Evolutionary conservation across 1,284 basidiomycete genomes (phyloP), one percentile per base, ranked within the genome.

Genomic region (Puccinia polysora): DNA sequence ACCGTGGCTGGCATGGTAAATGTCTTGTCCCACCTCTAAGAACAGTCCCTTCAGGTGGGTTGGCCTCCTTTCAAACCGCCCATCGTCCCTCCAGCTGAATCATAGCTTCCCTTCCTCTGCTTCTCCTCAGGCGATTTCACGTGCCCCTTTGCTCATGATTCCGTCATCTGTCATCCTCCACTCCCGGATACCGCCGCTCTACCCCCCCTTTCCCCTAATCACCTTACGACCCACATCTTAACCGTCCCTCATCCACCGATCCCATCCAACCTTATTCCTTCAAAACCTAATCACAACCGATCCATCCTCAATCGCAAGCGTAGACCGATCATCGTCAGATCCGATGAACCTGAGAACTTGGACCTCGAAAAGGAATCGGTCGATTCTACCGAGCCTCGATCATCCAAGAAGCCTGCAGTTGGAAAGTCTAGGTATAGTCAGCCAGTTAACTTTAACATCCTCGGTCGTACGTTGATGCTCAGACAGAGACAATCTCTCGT

Each of bases 1-100:
- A 70, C 52, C 56, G 67, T 18, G 67, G 67, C 34, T 70, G 67
- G 67, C 67, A 70, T 28, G 67, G 67, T 0, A 45, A 12, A 38
- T 70, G 67, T 62, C 58, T 70, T 1, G 36, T 60, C 50, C 67
- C 67, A 30, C 67, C 67, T 30, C 36, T 70, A 8, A 70, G 38
- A n/a, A 60, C 43, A 15, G 56, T 70, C 1, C 67, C 67, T 25
- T 58, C 52, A 18, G 65, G 65, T 68, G 20, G 32, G 65, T 68
- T 36, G 3, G 3, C n/a, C n/a, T n/a, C n/a, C n/a, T n/a, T n/a
- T n/a, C n/a, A n/a, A n/a, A n/a, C n/a, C n/a, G n/a, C n/a, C n/a
- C n/a, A n/a, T n/a, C n/a, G n/a, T n/a, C n/a, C n/a, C n/a, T n/a
- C n/a, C n/a, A n/a, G n/a, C n/a, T n/a, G n/a, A n/a, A n/a, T n/a